phyloP scores from a whole-genome alignment of 495 filamentous ascomycete species.

The Clohesyomyces aquaticus region DNA sequence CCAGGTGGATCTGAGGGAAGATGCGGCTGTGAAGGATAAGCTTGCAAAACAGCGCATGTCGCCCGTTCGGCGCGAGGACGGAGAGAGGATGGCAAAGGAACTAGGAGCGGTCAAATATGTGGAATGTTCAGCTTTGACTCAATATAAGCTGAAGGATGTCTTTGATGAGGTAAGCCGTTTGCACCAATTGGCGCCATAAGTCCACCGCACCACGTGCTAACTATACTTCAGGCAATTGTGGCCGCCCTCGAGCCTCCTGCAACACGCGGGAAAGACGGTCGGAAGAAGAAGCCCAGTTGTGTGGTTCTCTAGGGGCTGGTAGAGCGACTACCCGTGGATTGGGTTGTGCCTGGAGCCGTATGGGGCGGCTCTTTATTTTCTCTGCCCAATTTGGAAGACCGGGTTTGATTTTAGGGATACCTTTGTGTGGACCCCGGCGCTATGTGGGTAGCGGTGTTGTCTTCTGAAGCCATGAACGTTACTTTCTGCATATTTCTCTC shows the following conservation, averaged over 20 bases:
- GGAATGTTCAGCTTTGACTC: constrained; percentile 95
- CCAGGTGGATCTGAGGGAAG: constrained; percentile 94
- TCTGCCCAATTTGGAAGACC: constrained; percentile 14
- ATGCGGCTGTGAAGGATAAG: constrained; percentile 86
- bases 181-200: not conserved
- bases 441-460: constrained; percentile 41
- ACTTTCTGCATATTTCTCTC: constrained; percentile 10
- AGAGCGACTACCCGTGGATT: not conserved
- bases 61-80: constrained; percentile 87
- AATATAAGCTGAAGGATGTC: constrained; percentile 98
- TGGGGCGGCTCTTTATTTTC: constrained; percentile 11
- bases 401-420: constrained; percentile 40
- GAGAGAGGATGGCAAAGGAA: constrained; percentile 95
- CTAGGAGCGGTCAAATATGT: constrained; percentile 97
- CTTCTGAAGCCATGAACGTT: constrained; percentile 18
- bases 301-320: constrained; percentile 20
- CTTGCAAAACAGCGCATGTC: constrained; percentile 92
- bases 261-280: constrained; percentile 4
- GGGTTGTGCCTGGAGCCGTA: not conserved
- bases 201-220: constrained; percentile 18
- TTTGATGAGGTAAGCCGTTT: constrained; percentile 84
- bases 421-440: constrained; percentile 39
- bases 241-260: constrained; percentile 50
- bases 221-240: constrained; percentile 46
- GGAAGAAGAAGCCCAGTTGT: constrained; percentile 29